These are phyloP conservation scores for Blepharisma stoltei DNA, from an alignment of 73 alveolate species.

Conservation along the genomic window DNA sequence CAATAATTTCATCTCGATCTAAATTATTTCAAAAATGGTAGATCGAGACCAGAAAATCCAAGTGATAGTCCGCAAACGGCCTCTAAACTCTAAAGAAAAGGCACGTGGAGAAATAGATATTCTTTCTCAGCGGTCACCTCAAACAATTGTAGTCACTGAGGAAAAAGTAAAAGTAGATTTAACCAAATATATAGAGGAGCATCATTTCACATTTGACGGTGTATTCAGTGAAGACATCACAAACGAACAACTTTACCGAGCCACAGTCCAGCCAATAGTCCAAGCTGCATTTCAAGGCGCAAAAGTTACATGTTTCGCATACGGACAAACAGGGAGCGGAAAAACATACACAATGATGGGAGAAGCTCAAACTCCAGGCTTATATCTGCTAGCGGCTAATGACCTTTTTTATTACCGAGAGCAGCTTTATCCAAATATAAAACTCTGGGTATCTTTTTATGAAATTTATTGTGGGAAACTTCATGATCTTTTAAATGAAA, in stretches of 20 bases:
- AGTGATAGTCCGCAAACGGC: conserved; percentile 99
- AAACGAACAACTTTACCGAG: conserved; percentile 88
- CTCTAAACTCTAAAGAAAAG: conserved; percentile 93
- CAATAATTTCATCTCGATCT: no score
- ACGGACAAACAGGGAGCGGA: conserved; percentile 94
- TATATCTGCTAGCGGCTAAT: conserved; percentile 95
- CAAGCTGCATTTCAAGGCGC: conserved; percentile 92
- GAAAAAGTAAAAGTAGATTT: conserved; percentile 97
- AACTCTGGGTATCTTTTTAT: conserved; percentile 90
- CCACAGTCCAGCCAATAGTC: conserved; percentile 95
- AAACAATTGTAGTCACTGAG: conserved; percentile 94
- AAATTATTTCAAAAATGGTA: conserved; percentile 34
- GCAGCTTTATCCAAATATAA: conserved; percentile 60
- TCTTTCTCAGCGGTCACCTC: conserved; percentile 69
- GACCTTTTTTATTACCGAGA: conserved; percentile 76
- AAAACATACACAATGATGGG: conserved; percentile 89
- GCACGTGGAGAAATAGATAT: conserved; percentile 85
- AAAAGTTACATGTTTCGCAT: conserved; percentile 90
- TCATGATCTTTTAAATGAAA: conserved; percentile 93
- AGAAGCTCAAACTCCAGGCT: conserved; percentile 81
- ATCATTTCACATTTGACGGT: conserved; percentile 90
- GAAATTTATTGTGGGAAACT: conserved; percentile 99
- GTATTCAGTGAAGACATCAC: conserved; percentile 89
- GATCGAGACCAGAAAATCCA: conserved; percentile 87
- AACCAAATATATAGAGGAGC: conserved; percentile 98